Conservation (phyloP, 2,329 filamentous ascomycete genomes). For the Aspergillus sclerotialis region DNA sequence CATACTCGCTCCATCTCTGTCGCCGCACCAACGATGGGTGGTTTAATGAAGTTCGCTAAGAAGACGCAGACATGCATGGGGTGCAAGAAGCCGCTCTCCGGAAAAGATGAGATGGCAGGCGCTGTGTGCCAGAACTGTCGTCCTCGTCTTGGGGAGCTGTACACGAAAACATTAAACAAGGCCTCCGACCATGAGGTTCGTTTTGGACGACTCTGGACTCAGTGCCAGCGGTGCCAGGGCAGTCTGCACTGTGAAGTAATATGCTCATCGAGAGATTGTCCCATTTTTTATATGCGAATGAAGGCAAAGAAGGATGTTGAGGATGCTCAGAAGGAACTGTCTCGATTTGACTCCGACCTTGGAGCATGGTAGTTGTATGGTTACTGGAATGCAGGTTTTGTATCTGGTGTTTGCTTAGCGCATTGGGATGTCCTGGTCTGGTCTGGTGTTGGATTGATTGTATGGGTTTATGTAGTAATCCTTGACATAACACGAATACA, state of each 20-base stretch:
- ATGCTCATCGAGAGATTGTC: slow-evolving; percentile 91
- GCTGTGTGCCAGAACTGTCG: slow-evolving; percentile 85
- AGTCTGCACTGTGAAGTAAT: slow-evolving; percentile 99
- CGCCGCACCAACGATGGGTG: slow-evolving; percentile 82
- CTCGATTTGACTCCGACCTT: slow-evolving; percentile 79
- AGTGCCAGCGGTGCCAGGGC: slow-evolving; percentile 95
- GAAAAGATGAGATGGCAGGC: slow-evolving; percentile 70
- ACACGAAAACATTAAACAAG: slow-evolving; percentile 81
- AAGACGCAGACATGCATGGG: slow-evolving; percentile 98
- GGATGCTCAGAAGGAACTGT: slow-evolving; percentile 84
- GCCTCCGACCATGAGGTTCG: slow-evolving; percentile 88
- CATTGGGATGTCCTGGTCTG: too few species aligned
- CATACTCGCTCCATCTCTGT: slow-evolving; percentile 94
- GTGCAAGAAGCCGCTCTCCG: slow-evolving; percentile 89
- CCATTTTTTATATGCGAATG: slow-evolving; percentile 99
- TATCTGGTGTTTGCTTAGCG: slow-evolving; percentile 5
- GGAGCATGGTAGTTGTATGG: slow-evolving; percentile 53
- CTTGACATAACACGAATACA: too few species aligned
- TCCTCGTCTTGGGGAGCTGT: slow-evolving; percentile 81
- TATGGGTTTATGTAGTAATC: too few species aligned
- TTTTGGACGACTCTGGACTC: slow-evolving; percentile 91
- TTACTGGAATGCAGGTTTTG: slow-evolving; percentile 3
- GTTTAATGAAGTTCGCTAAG: slow-evolving; percentile 97
- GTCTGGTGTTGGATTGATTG: too few species aligned
- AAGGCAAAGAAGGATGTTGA: slow-evolving; percentile 99